Evolutionary conservation across 495 filamentous ascomycete species (phyloP), one percentile per base, ranked within the genome.

Genomic region (Hypoxylon lenormandii): DNA sequence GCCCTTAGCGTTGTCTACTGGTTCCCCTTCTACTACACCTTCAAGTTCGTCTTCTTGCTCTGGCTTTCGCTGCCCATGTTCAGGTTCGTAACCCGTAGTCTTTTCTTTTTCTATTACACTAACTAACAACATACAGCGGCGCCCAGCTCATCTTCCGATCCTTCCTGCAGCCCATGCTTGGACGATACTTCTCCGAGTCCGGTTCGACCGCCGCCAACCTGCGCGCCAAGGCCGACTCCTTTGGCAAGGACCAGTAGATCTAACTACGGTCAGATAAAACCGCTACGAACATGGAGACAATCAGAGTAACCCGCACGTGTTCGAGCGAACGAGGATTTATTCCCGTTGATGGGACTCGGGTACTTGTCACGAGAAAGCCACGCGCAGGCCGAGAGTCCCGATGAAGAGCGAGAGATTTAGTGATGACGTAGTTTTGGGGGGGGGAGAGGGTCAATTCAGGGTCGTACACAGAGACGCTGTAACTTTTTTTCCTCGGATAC

Each of bases 11-110:
- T 96, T 62, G 91, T 96, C 45, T 99, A 99, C 87, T 99, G 95
- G 95, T 94, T 99, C 85, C 95, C 95, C 74, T 99, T 99, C 87
- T 99, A 99, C 89, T 99, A 92, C 82, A 95, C 94, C 82, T 98
- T 98, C 90, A 99, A 99, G 85, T 97, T 99, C 77, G 86, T 93
- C 75, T 88, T 97, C 75, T 83, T 97, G 72, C 88, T 99, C 76
- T 99, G 96, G 96, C 92, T 98, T 81, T 89, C 94, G 69, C 92
- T 99, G 65, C 95, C 95, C 72, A 88, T 92, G 80, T 96, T 93
- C 83, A 83, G 83, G 95, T 98, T 89, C 77, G 90, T 84, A 45
- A 23, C 18, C 52, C 55, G 33, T 52, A 37, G 21, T 38, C 21
- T 7, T 19, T 8, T 37, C 22, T 8, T 15, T 11, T 10, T 1